Conservation (phyloP, 202 grass and related monocot genomes). For the Panicum virgatum region DNA sequence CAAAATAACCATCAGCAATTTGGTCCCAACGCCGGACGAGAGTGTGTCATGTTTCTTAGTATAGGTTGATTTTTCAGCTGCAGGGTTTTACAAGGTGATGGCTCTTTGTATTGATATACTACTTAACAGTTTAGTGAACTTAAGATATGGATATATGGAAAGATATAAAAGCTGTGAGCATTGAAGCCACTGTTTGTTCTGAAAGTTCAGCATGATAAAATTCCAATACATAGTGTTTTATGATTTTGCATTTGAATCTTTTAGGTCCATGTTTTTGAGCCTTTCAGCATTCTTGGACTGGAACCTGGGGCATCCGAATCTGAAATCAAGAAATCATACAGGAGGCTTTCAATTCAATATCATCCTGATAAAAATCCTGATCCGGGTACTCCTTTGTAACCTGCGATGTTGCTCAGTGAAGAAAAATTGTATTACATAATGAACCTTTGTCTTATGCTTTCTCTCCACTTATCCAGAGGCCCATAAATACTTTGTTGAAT, state of each 20-base stretch:
- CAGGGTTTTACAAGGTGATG: neutral
- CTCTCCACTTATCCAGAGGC: slow-evolving; percentile 62
- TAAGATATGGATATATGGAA: neutral
- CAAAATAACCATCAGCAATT: neutral
- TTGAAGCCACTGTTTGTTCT: neutral
- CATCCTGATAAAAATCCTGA: slow-evolving; percentile 99
- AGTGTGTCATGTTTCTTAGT: no score
- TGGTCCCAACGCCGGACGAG: neutral
- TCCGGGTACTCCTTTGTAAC: slow-evolving; percentile 61
- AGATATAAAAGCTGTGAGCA: neutral
- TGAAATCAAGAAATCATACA: slow-evolving; percentile 95
- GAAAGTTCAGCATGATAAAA: neutral
- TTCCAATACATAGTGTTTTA: slow-evolving; percentile 25
- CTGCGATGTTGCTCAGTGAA: neutral
- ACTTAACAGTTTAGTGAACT: neutral
- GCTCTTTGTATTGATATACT: neutral
- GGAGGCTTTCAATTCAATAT: slow-evolving; percentile 92
- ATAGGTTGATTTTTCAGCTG: neutral
- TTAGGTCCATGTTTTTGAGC: slow-evolving; percentile 96
- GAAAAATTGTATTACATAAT: slow-evolving; percentile 4
- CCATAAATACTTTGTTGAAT: slow-evolving; percentile 94
- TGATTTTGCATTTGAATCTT: slow-evolving; percentile 35
- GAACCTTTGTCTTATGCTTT: slow-evolving; percentile 24
- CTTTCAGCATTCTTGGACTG: slow-evolving; percentile 95
- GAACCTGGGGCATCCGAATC: slow-evolving; percentile 80